These are phyloP conservation scores for Globisporangium solare DNA, from an alignment of 352 stramenopile genomes.

Conservation along the genomic window DNA sequence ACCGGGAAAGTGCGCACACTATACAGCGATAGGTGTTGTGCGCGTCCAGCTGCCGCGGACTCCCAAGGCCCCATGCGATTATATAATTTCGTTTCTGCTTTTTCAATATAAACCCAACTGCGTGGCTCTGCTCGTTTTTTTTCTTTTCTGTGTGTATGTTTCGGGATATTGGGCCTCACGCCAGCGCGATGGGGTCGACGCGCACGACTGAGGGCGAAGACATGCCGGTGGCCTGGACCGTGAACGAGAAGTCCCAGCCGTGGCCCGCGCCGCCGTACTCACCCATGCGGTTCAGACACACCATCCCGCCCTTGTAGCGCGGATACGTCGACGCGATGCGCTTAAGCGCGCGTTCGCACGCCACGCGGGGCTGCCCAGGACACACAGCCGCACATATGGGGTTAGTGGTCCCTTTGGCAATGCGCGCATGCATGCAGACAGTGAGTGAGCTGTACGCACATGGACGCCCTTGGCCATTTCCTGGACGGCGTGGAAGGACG, in stretches of 20 bases:
- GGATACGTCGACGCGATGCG: constrained; percentile 55
- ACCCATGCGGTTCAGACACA: constrained; percentile 68
- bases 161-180: constrained; percentile 8
- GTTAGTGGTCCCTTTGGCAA: too few relatives aligned
- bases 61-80: too few relatives aligned
- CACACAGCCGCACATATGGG: too few relatives aligned
- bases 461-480: constrained; percentile 73
- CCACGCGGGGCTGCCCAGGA: constrained; percentile 37
- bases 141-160: too few relatives aligned
- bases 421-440: too few relatives aligned
- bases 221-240: constrained; percentile 63
- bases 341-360: constrained; percentile 47
- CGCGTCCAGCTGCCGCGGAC: too few relatives aligned
- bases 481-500: constrained; percentile 77
- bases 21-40: too few relatives aligned
- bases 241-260: constrained; percentile 70
- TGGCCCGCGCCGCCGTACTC: constrained; percentile 73
- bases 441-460: too few relatives aligned
- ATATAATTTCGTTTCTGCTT: too few relatives aligned
- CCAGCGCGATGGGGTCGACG: constrained; percentile 35
- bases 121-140: too few relatives aligned
- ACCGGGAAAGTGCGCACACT: too few relatives aligned
- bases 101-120: too few relatives aligned
- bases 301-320: constrained; percentile 69
- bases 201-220: constrained; percentile 39